These are phyloP conservation scores for Liquidambar formosana DNA, from an alignment of 164 flowering plant genomes.

Conservation along the genomic window DNA sequence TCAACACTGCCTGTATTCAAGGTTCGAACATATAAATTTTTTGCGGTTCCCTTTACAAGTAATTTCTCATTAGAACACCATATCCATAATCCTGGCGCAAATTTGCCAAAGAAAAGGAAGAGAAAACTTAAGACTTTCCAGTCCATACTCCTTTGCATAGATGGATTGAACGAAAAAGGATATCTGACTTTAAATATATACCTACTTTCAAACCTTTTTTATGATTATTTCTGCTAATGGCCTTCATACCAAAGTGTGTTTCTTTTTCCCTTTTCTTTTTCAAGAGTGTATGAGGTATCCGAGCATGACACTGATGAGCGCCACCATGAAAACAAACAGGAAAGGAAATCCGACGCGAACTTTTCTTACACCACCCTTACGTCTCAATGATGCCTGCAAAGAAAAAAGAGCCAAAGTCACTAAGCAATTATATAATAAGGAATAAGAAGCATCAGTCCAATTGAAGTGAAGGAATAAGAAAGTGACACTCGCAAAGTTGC, in stretches of 20 bases:
- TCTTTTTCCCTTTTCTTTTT: not conserved
- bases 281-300: slow-evolving; percentile 41
- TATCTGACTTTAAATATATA: not conserved
- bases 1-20: too few species aligned
- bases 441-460: not conserved
- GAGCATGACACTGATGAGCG: slow-evolving; percentile 47
- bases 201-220: not conserved
- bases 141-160: too few species aligned
- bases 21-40: too few species aligned
- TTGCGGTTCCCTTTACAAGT: too few species aligned
- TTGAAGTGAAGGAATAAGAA: too few species aligned
- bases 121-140: too few species aligned
- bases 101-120: too few species aligned
- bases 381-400: slow-evolving; percentile 49
- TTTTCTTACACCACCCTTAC: slow-evolving; percentile 24
- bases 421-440: not conserved
- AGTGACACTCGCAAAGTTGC: too few species aligned
- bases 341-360: slow-evolving; percentile 72
- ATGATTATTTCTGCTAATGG: not conserved
- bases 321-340: slow-evolving; percentile 68
- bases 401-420: not conserved
- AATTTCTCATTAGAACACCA: too few species aligned
- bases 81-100: too few species aligned
- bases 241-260: too few species aligned
- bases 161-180: too few species aligned